These are phyloP conservation scores for Seiridium cupressi DNA, from an alignment of 2,329 filamentous ascomycete genomes.

Conservation along the genomic window DNA sequence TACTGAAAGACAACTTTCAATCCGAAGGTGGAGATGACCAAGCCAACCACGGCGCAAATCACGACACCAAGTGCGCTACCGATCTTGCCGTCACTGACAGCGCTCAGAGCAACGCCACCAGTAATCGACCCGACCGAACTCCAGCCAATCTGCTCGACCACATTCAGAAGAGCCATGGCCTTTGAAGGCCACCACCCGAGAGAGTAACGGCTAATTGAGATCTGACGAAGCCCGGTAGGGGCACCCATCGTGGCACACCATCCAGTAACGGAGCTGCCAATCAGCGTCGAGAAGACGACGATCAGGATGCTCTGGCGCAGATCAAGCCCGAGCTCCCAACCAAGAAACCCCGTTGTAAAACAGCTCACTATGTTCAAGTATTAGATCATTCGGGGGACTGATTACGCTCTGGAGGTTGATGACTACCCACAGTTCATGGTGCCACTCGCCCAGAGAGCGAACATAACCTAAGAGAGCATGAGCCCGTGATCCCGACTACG, in stretches of 20 bases:
- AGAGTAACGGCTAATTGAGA: constrained; percentile 47
- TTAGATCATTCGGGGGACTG: background rate
- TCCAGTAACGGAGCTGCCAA: constrained; percentile 41
- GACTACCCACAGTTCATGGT: constrained; percentile 40
- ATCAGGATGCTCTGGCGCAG: constrained; percentile 42
- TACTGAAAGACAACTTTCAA: constrained; percentile 47
- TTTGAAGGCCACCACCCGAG: constrained; percentile 52
- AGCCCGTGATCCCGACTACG: too few species aligned
- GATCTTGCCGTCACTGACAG: constrained; percentile 42
- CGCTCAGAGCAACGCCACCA: constrained; percentile 45
- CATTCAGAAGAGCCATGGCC: constrained; percentile 47
- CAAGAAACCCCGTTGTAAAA: constrained; percentile 50
- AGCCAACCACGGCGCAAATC: constrained; percentile 45
- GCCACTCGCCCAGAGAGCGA: constrained; percentile 48
- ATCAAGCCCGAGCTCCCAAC: constrained; percentile 45
- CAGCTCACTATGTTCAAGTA: constrained; percentile 31
- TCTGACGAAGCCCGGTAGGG: constrained; percentile 47
- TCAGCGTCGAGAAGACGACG: constrained; percentile 42
- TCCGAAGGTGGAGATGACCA: constrained; percentile 51
- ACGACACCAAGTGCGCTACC: constrained; percentile 51
- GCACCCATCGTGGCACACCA: constrained; percentile 51
- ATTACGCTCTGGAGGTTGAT: background rate
- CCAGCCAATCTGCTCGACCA: constrained; percentile 49
- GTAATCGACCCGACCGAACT: constrained; percentile 35
- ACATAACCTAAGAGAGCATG: constrained; percentile 35